Conservation (phyloP, 2,329 filamentous ascomycete genomes). For the Fusarium sp. region DNA sequence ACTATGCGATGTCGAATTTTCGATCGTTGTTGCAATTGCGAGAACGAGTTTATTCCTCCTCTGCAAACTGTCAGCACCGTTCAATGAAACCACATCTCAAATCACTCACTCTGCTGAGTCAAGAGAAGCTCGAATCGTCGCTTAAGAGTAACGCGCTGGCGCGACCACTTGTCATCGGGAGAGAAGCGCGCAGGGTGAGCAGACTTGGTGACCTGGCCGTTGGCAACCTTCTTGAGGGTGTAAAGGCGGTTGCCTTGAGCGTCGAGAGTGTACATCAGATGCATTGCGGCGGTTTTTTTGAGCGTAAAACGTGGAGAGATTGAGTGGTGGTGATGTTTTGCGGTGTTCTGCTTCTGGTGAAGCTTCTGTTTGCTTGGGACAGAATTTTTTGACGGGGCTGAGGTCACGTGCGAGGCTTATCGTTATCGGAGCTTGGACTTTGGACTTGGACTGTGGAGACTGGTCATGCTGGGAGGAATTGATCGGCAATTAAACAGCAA, state of each 20-base stretch:
- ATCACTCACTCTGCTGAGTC: constrained; percentile 74
- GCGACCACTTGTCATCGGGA: constrained; percentile 98
- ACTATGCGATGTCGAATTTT: background rate
- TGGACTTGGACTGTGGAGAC: background rate
- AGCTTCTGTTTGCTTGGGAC: constrained; percentile 17
- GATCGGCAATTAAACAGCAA: background rate
- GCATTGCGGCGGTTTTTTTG: constrained; percentile 55
- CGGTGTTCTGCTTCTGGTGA: constrained; percentile 7
- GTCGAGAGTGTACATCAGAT: constrained; percentile 86
- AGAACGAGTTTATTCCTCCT: constrained; percentile 35
- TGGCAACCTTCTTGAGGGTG: constrained; percentile 90
- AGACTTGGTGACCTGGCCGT: constrained; percentile 90
- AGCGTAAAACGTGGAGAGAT: background rate
- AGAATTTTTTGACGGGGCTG: constrained; percentile 31
- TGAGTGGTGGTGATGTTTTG: constrained; percentile 5
- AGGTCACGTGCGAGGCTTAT: constrained; percentile 42
- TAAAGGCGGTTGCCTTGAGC: constrained; percentile 87
- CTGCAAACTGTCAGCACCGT: constrained; percentile 22
- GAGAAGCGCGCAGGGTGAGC: constrained; percentile 97
- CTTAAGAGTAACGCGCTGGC: constrained; percentile 94
- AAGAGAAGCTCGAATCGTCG: constrained; percentile 89
- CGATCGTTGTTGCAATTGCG: background rate
- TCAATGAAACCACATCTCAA: too few species aligned
- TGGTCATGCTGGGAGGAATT: background rate
- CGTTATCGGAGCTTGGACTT: constrained; percentile 21